Evolutionary conservation across 73 alveolate species (phyloP).

Genomic region (Urostyla sp.): DNA sequence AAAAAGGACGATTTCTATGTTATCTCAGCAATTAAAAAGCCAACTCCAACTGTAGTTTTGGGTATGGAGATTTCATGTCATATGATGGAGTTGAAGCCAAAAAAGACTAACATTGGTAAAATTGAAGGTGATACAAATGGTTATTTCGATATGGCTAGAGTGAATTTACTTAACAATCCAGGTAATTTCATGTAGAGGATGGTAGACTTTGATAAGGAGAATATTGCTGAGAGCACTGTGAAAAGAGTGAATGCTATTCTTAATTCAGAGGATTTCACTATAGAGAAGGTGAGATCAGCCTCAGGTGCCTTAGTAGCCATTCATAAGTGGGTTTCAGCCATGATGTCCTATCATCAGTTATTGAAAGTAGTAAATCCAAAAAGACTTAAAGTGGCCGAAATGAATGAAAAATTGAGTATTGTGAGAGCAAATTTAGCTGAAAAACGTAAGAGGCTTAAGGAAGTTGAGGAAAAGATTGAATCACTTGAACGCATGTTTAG

Average conservation of each 20-base stretch:
- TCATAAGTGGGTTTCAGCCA: slow-evolving; percentile 92
- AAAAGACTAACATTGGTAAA: slow-evolving; percentile 61
- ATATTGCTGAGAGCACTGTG: slow-evolving; percentile 67
- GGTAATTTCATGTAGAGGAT: slow-evolving; percentile 73
- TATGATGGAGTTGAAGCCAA: slow-evolving; percentile 50
- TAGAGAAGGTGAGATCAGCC: slow-evolving; percentile 81
- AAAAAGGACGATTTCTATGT: slow-evolving; percentile 73
- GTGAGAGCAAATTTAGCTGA: slow-evolving; percentile 74
- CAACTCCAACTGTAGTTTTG: slow-evolving; percentile 55
- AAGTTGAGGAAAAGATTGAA: slow-evolving; percentile 77
- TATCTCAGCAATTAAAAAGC: slow-evolving; percentile 59
- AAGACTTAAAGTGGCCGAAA: slow-evolving; percentile 72
- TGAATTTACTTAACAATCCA: slow-evolving; percentile 82
- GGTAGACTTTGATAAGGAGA: slow-evolving; percentile 79
- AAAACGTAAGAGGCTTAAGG: slow-evolving; percentile 76
- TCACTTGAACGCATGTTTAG: slow-evolving; percentile 63
- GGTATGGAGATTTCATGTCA: slow-evolving; percentile 61
- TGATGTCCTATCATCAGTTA: slow-evolving; percentile 84
- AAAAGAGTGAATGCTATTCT: slow-evolving; percentile 67
- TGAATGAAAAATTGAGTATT: slow-evolving; percentile 66
- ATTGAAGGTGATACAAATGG: slow-evolving; percentile 79
- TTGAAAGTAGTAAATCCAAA: slow-evolving; percentile 74
- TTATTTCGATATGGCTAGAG: slow-evolving; percentile 83
- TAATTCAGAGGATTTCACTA: slow-evolving; percentile 80
- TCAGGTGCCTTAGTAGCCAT: slow-evolving; percentile 91